A percentile compares a stretch with the other conserved stretches of the same genome.
Evolutionary conservation across 106 monocot genomes (phyloP).

Genomic region (Apostasia shenzhenica): DNA sequence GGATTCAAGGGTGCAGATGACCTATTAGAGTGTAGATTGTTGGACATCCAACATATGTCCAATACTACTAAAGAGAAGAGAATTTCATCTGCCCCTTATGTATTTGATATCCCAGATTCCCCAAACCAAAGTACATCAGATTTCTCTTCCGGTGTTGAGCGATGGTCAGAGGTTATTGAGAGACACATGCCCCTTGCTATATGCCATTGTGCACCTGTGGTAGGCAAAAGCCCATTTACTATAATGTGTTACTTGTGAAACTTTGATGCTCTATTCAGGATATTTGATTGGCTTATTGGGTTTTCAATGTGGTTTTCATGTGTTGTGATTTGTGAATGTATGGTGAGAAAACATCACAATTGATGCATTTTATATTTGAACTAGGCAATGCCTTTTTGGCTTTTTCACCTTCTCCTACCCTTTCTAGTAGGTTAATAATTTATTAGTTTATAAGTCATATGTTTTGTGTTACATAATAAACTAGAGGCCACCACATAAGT

Average conservation of each 20-base stretch:
- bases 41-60: conserved; percentile 52
- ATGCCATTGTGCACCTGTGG: conserved; percentile 56
- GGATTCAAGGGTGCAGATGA: conserved; percentile 92
- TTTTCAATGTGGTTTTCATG: too few relatives aligned
- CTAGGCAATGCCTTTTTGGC: too few relatives aligned
- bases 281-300: too few relatives aligned
- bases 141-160: conserved; percentile 26
- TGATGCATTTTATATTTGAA: too few relatives aligned
- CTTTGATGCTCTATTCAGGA: not conserved
- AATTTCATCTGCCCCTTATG: conserved; percentile 83
- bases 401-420: too few relatives aligned
- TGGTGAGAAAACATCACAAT: too few relatives aligned
- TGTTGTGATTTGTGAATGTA: too few relatives aligned
- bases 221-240: conserved; percentile 9
- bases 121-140: conserved; percentile 15
- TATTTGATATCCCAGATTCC: conserved; percentile 19
- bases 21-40: conserved; percentile 51
- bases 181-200: conserved; percentile 55
- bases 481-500: too few relatives aligned
- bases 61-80: conserved; percentile 44
- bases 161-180: conserved; percentile 67
- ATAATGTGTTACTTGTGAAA: not conserved
- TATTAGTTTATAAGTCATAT: too few relatives aligned
- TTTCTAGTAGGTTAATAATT: too few relatives aligned
- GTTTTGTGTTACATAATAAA: too few relatives aligned